Percentiles rank a stretch among this genome's conserved stretches.
Conservation (phyloP, 345 rosid genomes). For the Acer campestre region DNA sequence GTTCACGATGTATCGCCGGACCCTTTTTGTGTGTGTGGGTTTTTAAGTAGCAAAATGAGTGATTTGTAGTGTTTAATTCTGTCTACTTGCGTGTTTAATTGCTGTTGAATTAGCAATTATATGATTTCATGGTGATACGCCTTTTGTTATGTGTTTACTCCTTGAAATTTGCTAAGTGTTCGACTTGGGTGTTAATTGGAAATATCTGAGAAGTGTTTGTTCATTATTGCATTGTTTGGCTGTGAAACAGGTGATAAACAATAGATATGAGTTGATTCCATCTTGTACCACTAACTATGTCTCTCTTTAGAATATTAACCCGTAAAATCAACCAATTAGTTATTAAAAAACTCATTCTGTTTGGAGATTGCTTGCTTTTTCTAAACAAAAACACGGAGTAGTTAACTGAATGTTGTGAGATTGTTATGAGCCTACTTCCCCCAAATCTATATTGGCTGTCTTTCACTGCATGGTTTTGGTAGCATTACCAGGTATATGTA, state of each 20-base stretch:
- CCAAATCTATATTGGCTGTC: background rate
- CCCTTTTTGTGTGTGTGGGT: too few species aligned
- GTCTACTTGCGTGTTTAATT: slow-evolving; percentile 23
- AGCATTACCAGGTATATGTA: too few species aligned
- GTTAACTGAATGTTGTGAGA: background rate
- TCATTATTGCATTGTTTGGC: too few species aligned
- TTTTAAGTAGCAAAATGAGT: slow-evolving; percentile 19
- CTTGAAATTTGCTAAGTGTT: slow-evolving; percentile 4
- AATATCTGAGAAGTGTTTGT: background rate
- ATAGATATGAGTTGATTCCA: too few species aligned
- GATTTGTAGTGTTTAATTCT: slow-evolving; percentile 15
- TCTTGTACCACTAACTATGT: too few species aligned
- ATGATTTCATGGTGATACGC: background rate
- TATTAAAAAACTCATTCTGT: background rate
- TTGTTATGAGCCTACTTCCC: background rate
- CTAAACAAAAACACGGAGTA: background rate
- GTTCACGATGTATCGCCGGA: too few species aligned
- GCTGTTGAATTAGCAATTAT: slow-evolving; percentile 6
- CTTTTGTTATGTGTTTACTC: slow-evolving; percentile 1
- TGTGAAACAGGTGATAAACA: too few species aligned
- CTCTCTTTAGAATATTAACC: too few species aligned
- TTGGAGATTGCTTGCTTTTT: background rate
- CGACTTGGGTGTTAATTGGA: slow-evolving; percentile 8
- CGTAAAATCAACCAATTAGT: background rate
- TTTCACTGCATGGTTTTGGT: too few species aligned